Evolutionary conservation across 768 basidiomycete genomes (phyloP), one percentile per base, ranked within the genome.

Genomic region (Trametes punicea): DNA sequence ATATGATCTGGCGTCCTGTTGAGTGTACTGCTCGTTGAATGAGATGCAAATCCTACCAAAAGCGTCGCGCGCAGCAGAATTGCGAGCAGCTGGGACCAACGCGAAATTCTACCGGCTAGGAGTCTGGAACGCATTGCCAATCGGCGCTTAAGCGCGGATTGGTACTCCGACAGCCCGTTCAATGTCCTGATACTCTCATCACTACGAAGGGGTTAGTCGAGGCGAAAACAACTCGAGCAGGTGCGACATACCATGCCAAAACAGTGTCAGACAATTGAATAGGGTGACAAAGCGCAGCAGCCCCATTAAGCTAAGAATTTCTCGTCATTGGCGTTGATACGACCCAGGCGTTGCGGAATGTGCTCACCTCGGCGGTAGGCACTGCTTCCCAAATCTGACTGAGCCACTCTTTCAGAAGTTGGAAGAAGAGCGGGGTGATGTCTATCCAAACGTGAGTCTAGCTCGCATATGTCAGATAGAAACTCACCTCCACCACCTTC

Each of bases 341-440:
- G 46, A 6, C 4, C 5, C 23, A 18, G 1, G 11, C 7, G 11
- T 13, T 13, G n/a, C n/a, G n/a, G 6, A 21, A 20, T 15, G 11
- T 31, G 41, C 58, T 31, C 46, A 52, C 61, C 44, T 55, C 61
- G 23, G 13, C 23, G 7, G 40, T n/a, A 27, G 23, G 9, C 15
- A 27, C 25, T 2, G 56, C 48, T 0, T 31, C 26, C 83, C 83
- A 87, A 3, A 85, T 46, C 4, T 73, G 70, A 55, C 75, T 73
- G 1, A 86, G 67, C 82, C 83, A 83, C 55, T 76, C 71, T 31
- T 74, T 71, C 50, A 78, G 74, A 4, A 71, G 64, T 47, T 70
- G 67, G 27, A 71, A 65, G 18, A 75, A 45, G 16, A 72, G 47
- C 18, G 73, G 62, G 15, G 33, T 33, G 10, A 47, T 27, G 4